These are phyloP conservation scores for Neurospora sp. DNA, from an alignment of 495 filamentous ascomycete genomes.

Conservation along the genomic window DNA sequence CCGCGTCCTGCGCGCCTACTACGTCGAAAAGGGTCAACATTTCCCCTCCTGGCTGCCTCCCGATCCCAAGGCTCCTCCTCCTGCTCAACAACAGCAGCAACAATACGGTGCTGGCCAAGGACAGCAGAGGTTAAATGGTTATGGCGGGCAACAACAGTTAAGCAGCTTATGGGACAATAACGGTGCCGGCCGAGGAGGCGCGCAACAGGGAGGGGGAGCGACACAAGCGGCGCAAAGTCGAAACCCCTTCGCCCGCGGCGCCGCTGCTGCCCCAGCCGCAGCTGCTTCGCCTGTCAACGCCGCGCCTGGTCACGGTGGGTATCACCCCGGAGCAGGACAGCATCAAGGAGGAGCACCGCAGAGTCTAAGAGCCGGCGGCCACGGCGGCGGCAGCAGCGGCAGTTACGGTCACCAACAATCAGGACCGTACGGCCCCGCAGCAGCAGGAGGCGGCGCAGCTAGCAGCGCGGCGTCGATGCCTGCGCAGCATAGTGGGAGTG, in stretches of 20 bases:
- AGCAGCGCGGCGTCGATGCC: conserved; percentile 9
- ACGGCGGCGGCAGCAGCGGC: not conserved
- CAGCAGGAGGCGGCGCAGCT: conserved; percentile 13
- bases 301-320: conserved; percentile 34
- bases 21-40: conserved; percentile 73
- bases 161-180: conserved; percentile 80
- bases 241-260: conserved; percentile 14
- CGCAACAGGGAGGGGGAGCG: conserved; percentile 8
- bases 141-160: conserved; percentile 29
- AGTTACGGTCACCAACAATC: conserved; percentile 10
- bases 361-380: conserved; percentile 41
- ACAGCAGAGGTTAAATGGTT: conserved; percentile 29
- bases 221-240: conserved; percentile 7
- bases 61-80: conserved; percentile 62
- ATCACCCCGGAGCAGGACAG: conserved; percentile 50
- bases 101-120: conserved; percentile 34
- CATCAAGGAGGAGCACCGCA: conserved; percentile 39
- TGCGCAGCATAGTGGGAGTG: not conserved
- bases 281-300: conserved; percentile 12
- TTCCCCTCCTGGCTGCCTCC: conserved; percentile 86
- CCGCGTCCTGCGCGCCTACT: conserved; percentile 90
- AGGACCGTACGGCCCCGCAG: conserved; percentile 25
- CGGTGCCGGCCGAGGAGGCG: conserved; percentile 20
- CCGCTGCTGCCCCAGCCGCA: not conserved
- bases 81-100: conserved; percentile 32